Percentiles rank a stretch among this genome's conserved stretches.
These are phyloP conservation scores for Aegilops speltoides DNA, from an alignment of 176 grass and related monocot genomes.

Conservation along the genomic window DNA sequence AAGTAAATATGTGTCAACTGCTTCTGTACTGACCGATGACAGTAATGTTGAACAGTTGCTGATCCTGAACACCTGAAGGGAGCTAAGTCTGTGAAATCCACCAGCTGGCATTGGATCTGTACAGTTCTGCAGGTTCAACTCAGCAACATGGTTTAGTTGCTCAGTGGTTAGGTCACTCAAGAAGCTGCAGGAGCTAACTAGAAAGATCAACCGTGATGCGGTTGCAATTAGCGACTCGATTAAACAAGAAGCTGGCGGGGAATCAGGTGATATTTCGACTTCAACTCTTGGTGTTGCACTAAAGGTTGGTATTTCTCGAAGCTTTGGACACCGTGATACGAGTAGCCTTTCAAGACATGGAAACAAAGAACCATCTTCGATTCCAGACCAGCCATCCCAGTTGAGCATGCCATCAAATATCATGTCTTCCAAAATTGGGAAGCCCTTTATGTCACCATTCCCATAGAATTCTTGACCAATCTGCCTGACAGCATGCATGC, in stretches of 20 bases:
- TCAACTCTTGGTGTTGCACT: conserved; percentile 49
- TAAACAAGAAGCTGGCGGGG: conserved; percentile 15
- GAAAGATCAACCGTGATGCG: conserved; percentile 17
- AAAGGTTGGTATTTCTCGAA: conserved; percentile 31
- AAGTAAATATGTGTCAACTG: conserved; percentile 17
- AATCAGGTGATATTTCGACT: conserved; percentile 36
- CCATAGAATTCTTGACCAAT: conserved; percentile 49
- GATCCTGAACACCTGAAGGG: conserved; percentile 37
- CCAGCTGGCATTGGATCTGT: conserved; percentile 15
- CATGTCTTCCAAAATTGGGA: conserved; percentile 51
- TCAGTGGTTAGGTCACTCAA: conserved; percentile 17
- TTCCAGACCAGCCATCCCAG: conserved; percentile 39
- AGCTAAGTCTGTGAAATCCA: conserved; percentile 34
- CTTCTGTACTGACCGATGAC: conserved; percentile 23
- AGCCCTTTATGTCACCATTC: conserved; percentile 26
- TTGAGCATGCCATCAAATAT: conserved; percentile 36
- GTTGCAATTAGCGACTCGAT: conserved; percentile 34
- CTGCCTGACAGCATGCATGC: conserved; percentile 28
- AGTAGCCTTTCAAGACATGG: conserved; percentile 39
- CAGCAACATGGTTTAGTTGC: conserved; percentile 29
- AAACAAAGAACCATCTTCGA: conserved; percentile 21
- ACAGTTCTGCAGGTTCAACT: conserved; percentile 36
- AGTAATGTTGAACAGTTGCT: conserved; percentile 20
- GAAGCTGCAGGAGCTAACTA: conserved; percentile 32
- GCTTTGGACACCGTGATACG: conserved; percentile 44